Percentiles rank a stretch among this genome's conserved stretches.
phyloP scores from a whole-genome alignment of 208 protist species.

The Naegleria gruberi region DNA sequence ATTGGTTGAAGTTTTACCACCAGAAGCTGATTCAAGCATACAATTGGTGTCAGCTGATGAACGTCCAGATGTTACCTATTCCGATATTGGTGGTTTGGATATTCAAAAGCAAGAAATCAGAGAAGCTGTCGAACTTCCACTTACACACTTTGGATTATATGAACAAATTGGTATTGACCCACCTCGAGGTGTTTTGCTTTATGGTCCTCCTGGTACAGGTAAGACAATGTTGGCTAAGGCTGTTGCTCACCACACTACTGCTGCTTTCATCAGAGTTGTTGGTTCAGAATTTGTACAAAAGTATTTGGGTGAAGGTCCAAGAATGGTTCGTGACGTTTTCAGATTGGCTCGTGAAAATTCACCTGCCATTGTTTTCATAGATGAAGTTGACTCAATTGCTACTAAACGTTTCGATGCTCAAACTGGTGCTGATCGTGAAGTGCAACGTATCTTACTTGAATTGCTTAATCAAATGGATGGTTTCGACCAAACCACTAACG shows the following conservation, averaged over 20 bases:
- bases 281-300: slow-evolving; percentile 99
- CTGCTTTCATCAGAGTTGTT: slow-evolving; percentile 95
- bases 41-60: slow-evolving; percentile 80
- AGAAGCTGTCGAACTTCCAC: slow-evolving; percentile 98
- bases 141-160: slow-evolving; percentile 98
- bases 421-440: slow-evolving; percentile 95
- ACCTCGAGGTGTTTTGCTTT: slow-evolving; percentile 97
- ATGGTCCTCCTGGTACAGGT: slow-evolving; percentile 83
- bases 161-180: slow-evolving; percentile 99
- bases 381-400: slow-evolving; percentile 99
- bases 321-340: slow-evolving; percentile 98
- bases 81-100: slow-evolving; percentile 96
- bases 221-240: slow-evolving; percentile 97
- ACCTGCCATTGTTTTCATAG: slow-evolving; percentile 99
- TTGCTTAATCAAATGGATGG: slow-evolving; percentile 99
- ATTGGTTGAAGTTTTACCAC: slow-evolving; percentile 93
- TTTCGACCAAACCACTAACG: slow-evolving; percentile 96
- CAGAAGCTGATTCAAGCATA: slow-evolving; percentile 95
- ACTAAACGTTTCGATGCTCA: slow-evolving; percentile 99
- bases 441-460: slow-evolving; percentile 98
- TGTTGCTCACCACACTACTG: slow-evolving; percentile 97
- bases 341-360: slow-evolving; percentile 94
- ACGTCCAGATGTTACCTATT: slow-evolving; percentile 85
- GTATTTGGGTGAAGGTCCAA: slow-evolving; percentile 98
- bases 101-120: slow-evolving; percentile 99